Base-by-base conservation (phyloP, 2,329 filamentous ascomycete species). In the Clarireedia hainanense region DNA sequence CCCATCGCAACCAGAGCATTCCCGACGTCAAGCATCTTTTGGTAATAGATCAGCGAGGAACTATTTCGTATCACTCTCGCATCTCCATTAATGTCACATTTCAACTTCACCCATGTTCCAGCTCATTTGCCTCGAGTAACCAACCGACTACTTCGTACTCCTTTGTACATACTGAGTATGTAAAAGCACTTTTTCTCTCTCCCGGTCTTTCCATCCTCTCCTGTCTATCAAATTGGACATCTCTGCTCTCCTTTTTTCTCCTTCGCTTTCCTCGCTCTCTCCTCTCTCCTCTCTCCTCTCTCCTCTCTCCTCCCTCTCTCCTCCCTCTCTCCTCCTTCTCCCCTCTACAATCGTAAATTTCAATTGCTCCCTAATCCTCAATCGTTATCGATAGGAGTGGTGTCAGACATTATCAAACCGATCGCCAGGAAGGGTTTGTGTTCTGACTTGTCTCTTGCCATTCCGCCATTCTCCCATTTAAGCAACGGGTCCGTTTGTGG, bases 91-190 rank as follows among this genome's bases (percentile, higher is more conserved):
- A 53, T 48, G 45, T 24, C 23, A 30, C 17, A 40, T 40, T 40
- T 30, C 27, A 30, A 12, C 10, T 3, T 30, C 27, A 30, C 45
- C 52, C 52, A 54, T 54, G 52, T 54, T 54, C 10, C 24, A 54
- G 10, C 52, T 54, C 52, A 54, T 54, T 54, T 54, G 23, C 24
- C 24, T 48, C 14, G 36, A 37, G 42, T 39, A 47, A 53, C 39
- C 17, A 24, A 50, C n/a, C 9, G 6, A 20, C 9, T 47, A 47
- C n/a, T n/a, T n/a, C n/a, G n/a, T n/a, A n/a, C n/a, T n/a, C n/a
- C 45, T 20, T 20, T 20, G 17, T 20, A 20, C 17, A 20, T 37
- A 27, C 6, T 9, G 20, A 20, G 20, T 47, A 47, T 26, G 9
- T 37, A 37, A n/a, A 34, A 17, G 2, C 6, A 34, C 45, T 40